Conservation (phyloP, 1,139 yeast genomes). For the Kodamaea alishanica region DNA sequence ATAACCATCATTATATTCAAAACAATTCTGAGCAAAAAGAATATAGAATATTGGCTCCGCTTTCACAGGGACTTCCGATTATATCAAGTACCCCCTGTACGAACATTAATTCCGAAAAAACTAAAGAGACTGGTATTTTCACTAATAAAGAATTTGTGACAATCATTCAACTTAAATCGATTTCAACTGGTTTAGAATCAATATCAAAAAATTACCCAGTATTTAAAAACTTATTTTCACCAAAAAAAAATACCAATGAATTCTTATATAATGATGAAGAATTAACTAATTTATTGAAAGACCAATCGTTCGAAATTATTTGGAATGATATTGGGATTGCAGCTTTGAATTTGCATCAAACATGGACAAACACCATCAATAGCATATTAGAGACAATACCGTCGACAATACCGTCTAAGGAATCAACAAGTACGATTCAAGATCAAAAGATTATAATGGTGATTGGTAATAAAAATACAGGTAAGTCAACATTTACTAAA, state of each 20-base stretch:
- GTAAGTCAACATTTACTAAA: conserved; percentile 74
- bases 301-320: conserved; percentile 38
- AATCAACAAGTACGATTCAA: not conserved
- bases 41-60: conserved; percentile 46
- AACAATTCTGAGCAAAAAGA: conserved; percentile 18
- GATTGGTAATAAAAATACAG: conserved; percentile 63
- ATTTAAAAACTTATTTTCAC: conserved; percentile 39
- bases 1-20: conserved; percentile 47
- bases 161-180: conserved; percentile 38
- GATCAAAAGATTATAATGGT: conserved; percentile 25
- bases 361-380: conserved; percentile 20
- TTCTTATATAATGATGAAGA: conserved; percentile 7
- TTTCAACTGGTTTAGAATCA: conserved; percentile 43
- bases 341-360: conserved; percentile 22
- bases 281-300: conserved; percentile 12
- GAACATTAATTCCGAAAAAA: conserved; percentile 4
- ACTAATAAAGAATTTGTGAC: conserved; percentile 31
- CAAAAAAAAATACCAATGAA: conserved; percentile 14
- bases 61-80: conserved; percentile 52
- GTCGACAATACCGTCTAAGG: not conserved
- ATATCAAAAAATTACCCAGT: conserved; percentile 49
- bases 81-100: conserved; percentile 38
- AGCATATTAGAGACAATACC: not conserved
- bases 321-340: conserved; percentile 25
- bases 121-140: not conserved